phyloP scores from a whole-genome alignment of 129 eudicot genomes.

The Tagetes patula region DNA sequence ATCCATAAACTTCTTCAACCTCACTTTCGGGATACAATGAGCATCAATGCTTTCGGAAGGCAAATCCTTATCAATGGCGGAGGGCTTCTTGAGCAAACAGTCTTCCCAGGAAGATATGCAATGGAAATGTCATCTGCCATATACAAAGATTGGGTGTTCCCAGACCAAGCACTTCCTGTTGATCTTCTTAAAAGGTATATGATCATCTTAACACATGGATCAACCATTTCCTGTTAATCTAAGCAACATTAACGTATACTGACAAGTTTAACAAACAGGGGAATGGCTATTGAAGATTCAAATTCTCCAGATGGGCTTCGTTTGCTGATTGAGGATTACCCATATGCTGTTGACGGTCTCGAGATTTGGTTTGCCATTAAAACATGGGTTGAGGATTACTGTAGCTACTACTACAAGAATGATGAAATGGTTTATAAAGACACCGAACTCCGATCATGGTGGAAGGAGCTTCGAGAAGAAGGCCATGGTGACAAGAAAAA shows the following conservation, averaged over 20 bases:
- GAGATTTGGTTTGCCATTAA: slow-evolving; percentile 69
- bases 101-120: slow-evolving; percentile 48
- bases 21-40: slow-evolving; percentile 58
- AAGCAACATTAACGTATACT: background rate
- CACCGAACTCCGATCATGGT: slow-evolving; percentile 67
- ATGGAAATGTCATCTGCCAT: slow-evolving; percentile 50
- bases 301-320: slow-evolving; percentile 52
- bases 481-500: slow-evolving; percentile 81
- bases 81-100: slow-evolving; percentile 47
- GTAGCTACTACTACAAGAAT: slow-evolving; percentile 46
- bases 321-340: slow-evolving; percentile 64
- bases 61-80: slow-evolving; percentile 49
- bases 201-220: background rate
- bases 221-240: no score
- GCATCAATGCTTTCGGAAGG: slow-evolving; percentile 41
- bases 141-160: slow-evolving; percentile 49
- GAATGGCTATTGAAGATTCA: slow-evolving; percentile 63
- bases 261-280: slow-evolving; percentile 31
- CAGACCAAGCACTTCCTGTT: slow-evolving; percentile 57
- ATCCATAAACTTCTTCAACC: slow-evolving; percentile 58
- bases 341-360: slow-evolving; percentile 73
- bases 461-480: slow-evolving; percentile 60
- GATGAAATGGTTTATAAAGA: slow-evolving; percentile 45
- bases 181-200: slow-evolving; percentile 66
- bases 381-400: slow-evolving; percentile 65